Evolutionary conservation across 176 grass and related monocot species (phyloP).

Genomic region (Dendrocalamus sinicus): DNA sequence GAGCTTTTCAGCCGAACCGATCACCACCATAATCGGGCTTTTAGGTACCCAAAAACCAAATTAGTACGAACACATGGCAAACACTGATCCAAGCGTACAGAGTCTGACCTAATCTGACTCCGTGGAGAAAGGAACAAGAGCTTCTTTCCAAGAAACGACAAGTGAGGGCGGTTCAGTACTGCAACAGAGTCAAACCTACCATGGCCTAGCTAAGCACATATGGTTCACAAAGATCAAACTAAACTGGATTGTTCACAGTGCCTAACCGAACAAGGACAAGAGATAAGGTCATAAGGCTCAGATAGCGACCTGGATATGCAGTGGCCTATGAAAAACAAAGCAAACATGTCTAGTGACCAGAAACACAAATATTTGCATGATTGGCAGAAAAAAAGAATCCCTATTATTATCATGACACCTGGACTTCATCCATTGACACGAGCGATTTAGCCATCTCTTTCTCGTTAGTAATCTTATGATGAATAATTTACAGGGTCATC

Average conservation of each 20-base stretch:
- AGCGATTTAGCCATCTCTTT: slow-evolving; percentile 4
- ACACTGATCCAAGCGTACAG: slow-evolving; percentile 27
- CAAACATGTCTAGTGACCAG: neutral
- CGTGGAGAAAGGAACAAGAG: neutral
- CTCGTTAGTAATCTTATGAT: neutral
- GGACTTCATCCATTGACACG: neutral
- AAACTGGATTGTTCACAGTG: slow-evolving; percentile 1
- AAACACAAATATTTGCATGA: neutral
- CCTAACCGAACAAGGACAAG: neutral
- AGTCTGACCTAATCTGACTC: slow-evolving; percentile 43
- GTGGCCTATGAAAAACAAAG: neutral
- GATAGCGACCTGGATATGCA: neutral
- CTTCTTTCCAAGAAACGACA: slow-evolving; percentile 16
- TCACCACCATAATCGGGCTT: neutral
- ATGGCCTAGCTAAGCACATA: neutral
- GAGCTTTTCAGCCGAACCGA: too few species aligned
- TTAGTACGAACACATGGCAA: slow-evolving; percentile 26
- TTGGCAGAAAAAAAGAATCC: neutral
- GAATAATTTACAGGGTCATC: neutral
- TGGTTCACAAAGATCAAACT: slow-evolving; percentile 36
- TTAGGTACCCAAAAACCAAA: slow-evolving; percentile 38
- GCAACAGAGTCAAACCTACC: slow-evolving; percentile 48
- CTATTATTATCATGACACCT: neutral
- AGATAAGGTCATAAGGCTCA: neutral
- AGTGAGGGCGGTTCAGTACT: neutral